These are phyloP conservation scores for Heliamphora pulchella DNA, from an alignment of 179 eudicot species.

Conservation along the genomic window DNA sequence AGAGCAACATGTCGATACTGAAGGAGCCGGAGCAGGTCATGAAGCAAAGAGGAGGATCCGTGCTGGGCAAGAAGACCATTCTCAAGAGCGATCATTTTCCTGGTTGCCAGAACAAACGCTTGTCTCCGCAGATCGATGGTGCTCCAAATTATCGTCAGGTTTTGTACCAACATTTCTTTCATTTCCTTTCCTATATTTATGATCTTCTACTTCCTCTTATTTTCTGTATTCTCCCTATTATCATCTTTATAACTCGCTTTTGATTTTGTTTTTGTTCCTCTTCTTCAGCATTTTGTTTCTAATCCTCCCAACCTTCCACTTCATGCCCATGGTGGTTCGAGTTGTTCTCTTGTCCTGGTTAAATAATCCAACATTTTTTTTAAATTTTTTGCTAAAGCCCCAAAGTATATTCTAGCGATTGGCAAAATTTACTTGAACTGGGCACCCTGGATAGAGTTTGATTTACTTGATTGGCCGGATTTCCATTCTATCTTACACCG, in stretches of 20 bases:
- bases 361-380: background rate
- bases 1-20: slow-evolving; percentile 43
- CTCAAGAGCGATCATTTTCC: slow-evolving; percentile 98
- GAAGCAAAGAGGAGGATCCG: slow-evolving; percentile 79
- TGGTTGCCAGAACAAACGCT: slow-evolving; percentile 87
- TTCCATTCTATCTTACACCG: background rate
- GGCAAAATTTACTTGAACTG: background rate
- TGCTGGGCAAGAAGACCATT: slow-evolving; percentile 86
- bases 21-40: slow-evolving; percentile 76
- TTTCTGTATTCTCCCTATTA: background rate
- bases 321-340: background rate
- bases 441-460: background rate
- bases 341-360: slow-evolving; percentile 6
- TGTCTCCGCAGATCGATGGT: slow-evolving; percentile 86
- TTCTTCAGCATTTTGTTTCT: too few species aligned
- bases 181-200: background rate
- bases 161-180: background rate
- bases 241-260: background rate
- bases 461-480: background rate
- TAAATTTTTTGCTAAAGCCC: background rate
- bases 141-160: slow-evolving; percentile 97
- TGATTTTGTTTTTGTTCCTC: background rate
- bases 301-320: slow-evolving; percentile 3
- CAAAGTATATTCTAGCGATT: too few species aligned
- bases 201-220: background rate